phyloP scores from a whole-genome alignment of 2,329 filamentous ascomycete genomes.

The Graphiopsis chlorocephala region DNA sequence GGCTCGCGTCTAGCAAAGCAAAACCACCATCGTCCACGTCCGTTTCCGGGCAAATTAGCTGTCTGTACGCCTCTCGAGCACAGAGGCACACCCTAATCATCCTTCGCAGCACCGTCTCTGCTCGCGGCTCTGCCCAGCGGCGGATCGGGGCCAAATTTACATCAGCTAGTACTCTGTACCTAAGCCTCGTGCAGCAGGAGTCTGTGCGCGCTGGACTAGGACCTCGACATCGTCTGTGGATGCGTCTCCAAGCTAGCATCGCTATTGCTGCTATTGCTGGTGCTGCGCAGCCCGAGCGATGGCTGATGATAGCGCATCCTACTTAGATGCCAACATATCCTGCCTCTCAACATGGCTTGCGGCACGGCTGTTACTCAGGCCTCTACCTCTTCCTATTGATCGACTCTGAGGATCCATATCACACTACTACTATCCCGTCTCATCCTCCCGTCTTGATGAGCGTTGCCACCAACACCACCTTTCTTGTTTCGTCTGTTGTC shows the following conservation, averaged over 20 bases:
- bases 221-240: conserved; percentile 9
- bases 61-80: conserved; percentile 11
- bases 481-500: conserved; percentile 18
- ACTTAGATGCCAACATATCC: conserved; percentile 15
- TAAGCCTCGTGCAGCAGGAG: conserved; percentile 16
- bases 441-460: conserved; percentile 25
- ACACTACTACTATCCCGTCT: conserved; percentile 6
- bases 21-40: neutral
- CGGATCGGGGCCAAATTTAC: conserved; percentile 15
- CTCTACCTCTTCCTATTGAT: conserved; percentile 6
- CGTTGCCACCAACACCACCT: conserved; percentile 25
- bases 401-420: conserved; percentile 4
- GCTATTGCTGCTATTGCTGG: conserved; percentile 17
- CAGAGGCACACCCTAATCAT: conserved; percentile 17
- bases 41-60: conserved; percentile 6
- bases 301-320: conserved; percentile 15
- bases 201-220: conserved; percentile 12
- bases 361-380: conserved; percentile 2
- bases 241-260: conserved; percentile 6
- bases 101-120: conserved; percentile 8
- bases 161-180: conserved; percentile 16
- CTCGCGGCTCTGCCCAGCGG: conserved; percentile 16
- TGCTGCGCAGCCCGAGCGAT: conserved; percentile 13
- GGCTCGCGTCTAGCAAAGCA: conserved; percentile 8
- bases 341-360: conserved; percentile 10